Evolutionary conservation across 2,329 filamentous ascomycete genomes (phyloP), one percentile per base, ranked within the genome.

Genomic region (Colletotrichum incanum): DNA sequence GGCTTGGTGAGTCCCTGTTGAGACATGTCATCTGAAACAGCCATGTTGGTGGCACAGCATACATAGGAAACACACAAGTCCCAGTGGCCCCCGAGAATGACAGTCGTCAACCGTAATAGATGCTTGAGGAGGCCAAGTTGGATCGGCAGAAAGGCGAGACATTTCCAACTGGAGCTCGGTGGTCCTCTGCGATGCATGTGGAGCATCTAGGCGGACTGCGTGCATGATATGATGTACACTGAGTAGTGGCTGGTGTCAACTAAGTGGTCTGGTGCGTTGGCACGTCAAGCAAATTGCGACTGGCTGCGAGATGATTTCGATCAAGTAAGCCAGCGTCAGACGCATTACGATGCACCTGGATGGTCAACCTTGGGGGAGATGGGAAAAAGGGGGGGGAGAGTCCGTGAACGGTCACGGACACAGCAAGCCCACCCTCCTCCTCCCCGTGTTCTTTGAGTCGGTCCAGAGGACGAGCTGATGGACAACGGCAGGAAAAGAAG

Each of bases 21-120:
- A 62, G 55, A 54, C 47, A 45, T 56, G 50, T 12, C 41, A 43
- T 56, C 31, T 68, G 28, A 58, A 65, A 65, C 60, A 49, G 23
- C 23, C 31, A 18, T 47, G 23, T 56, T 26, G 34, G 66, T 28
- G 28, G 39, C 39, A 43, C 47, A 49, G 54, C n/a, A 39, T 6
- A 34, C n/a, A 39, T 6, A 34, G 28, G 28, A 47, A 61, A 12
- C 20, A 23, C 20, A 61, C 6, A 2, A 28, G 8, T 26, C 3
- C 34, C 34, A 37, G 34, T 37, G 8, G n/a, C 23, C n/a, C 20
- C 39, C 37, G 11, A 14, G 28, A 41, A n/a, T 59, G 39, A 41
- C 23, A 59, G 37, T 43, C 31, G 14, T 16, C 43, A 20, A 18
- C 7, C 59, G 12, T 45, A 20, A n/a, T 20, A 26, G 11, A 6